A percentile compares a stretch with the other conserved stretches of the same genome.
These are phyloP conservation scores for Fusarium torulosum DNA, from an alignment of 2,329 filamentous ascomycete species.

Conservation along the genomic window DNA sequence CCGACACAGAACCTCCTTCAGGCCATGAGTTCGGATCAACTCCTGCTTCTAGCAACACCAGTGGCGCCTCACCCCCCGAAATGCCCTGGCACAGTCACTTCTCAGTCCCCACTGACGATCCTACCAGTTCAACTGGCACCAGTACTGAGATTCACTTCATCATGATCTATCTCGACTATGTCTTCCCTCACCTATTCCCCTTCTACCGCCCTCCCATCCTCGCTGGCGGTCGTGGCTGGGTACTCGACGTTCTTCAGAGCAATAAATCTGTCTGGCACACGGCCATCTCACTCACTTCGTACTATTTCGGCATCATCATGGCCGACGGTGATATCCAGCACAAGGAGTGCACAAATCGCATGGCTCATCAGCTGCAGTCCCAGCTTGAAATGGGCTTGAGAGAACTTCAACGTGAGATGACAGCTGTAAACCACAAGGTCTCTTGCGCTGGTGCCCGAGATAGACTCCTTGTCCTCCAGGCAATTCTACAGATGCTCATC, in stretches of 20 bases:
- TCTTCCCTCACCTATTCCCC: constrained; percentile 73
- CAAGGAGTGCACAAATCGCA: constrained; percentile 53
- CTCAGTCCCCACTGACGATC: constrained; percentile 41
- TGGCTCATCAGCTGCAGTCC: constrained; percentile 57
- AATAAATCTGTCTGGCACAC: constrained; percentile 71
- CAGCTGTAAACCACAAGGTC: constrained; percentile 51
- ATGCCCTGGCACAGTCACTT: constrained; percentile 52
- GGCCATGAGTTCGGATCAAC: constrained; percentile 45
- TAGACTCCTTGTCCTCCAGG: constrained; percentile 60
- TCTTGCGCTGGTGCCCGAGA: constrained; percentile 50
- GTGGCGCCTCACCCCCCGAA: constrained; percentile 50
- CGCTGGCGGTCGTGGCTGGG: constrained; percentile 70
- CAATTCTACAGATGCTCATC: constrained; percentile 65
- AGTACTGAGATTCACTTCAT: constrained; percentile 58
- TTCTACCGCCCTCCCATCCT: constrained; percentile 70
- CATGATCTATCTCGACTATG: constrained; percentile 72
- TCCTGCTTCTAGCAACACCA: constrained; percentile 50
- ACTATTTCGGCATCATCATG: constrained; percentile 66
- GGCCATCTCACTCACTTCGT: constrained; percentile 67
- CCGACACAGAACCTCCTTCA: constrained; percentile 48
- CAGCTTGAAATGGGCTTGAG: constrained; percentile 61
- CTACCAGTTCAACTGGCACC: constrained; percentile 35
- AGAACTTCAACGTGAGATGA: constrained; percentile 60
- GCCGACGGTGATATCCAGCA: constrained; percentile 51
- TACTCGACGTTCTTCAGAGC: constrained; percentile 67